Conservation (phyloP, 2,329 filamentous ascomycete species). For the Cordyceps cicadae region DNA sequence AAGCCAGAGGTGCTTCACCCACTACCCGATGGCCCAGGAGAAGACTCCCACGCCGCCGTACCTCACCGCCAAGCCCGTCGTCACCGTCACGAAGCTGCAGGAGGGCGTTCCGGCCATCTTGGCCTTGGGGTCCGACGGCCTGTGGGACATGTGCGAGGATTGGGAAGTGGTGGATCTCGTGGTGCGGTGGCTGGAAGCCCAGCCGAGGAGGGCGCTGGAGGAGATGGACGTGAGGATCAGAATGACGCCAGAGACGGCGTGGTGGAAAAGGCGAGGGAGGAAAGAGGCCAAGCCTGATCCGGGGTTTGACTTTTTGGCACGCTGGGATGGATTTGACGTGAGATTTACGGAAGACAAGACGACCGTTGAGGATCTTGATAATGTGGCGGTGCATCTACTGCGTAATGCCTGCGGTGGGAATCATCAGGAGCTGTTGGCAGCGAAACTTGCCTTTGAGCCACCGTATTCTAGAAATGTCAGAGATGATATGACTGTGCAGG, state of each 20-base stretch:
- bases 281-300: neutral
- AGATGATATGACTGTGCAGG: conserved; percentile 71
- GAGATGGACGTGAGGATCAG: neutral
- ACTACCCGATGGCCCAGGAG: conserved; percentile 21
- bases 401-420: conserved; percentile 68
- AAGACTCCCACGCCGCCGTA: conserved; percentile 49
- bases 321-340: conserved; percentile 1
- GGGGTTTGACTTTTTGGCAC: conserved; percentile 4
- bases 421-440: conserved; percentile 62
- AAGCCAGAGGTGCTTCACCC: conserved; percentile 36
- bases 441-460: conserved; percentile 58
- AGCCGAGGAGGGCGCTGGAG: neutral
- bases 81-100: conserved; percentile 46
- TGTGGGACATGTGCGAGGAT: conserved; percentile 50
- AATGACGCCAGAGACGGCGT: neutral
- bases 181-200: conserved; percentile 34
- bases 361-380: conserved; percentile 34
- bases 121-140: conserved; percentile 49
- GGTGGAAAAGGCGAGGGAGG: neutral
- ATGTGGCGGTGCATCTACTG: conserved; percentile 67
- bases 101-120: conserved; percentile 38
- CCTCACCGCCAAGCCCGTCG: conserved; percentile 53
- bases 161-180: conserved; percentile 47
- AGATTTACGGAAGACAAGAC: conserved; percentile 4
- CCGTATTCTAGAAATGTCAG: conserved; percentile 54